Conservation (phyloP, 148 eudicot species). For the Arbutus unedo region DNA sequence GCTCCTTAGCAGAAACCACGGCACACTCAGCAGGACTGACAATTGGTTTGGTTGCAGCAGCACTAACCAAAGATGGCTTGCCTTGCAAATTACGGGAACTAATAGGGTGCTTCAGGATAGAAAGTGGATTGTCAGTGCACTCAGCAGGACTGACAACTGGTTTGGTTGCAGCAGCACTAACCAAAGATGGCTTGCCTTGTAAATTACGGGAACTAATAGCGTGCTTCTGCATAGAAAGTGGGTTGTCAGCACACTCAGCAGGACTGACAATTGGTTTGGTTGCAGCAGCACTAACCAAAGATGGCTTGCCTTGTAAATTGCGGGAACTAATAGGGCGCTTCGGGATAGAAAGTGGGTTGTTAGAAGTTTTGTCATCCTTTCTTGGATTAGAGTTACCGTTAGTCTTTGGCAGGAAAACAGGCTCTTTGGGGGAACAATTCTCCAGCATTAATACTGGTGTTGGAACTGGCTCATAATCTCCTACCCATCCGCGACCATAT, state of each 20-base stretch:
- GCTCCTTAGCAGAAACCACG: conserved; percentile 26
- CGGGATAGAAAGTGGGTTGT: conserved; percentile 22
- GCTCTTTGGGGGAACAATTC: conserved; percentile 36
- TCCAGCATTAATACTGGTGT: conserved; percentile 48
- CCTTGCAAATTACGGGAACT: conserved; percentile 17
- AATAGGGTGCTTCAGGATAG: conserved; percentile 22
- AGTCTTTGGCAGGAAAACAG: conserved; percentile 19
- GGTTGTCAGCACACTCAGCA: background rate
- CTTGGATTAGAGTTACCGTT: conserved; percentile 2
- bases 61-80: conserved; percentile 24
- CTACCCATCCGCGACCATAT: conserved; percentile 95
- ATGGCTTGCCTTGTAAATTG: conserved; percentile 21
- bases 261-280: conserved; percentile 22
- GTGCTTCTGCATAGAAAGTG: conserved; percentile 24
- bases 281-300: conserved; percentile 29
- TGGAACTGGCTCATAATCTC: conserved; percentile 82
- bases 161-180: conserved; percentile 13
- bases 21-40: conserved; percentile 21
- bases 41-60: background rate
- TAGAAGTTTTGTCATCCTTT: conserved; percentile 28
- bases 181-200: conserved; percentile 24
- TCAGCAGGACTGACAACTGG: conserved; percentile 2
- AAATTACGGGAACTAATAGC: conserved; percentile 13
- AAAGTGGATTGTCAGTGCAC: conserved; percentile 1
- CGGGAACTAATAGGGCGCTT: conserved; percentile 12